These are phyloP conservation scores for Botrytis medusae DNA, from an alignment of 2,329 filamentous ascomycete species.

Conservation along the genomic window DNA sequence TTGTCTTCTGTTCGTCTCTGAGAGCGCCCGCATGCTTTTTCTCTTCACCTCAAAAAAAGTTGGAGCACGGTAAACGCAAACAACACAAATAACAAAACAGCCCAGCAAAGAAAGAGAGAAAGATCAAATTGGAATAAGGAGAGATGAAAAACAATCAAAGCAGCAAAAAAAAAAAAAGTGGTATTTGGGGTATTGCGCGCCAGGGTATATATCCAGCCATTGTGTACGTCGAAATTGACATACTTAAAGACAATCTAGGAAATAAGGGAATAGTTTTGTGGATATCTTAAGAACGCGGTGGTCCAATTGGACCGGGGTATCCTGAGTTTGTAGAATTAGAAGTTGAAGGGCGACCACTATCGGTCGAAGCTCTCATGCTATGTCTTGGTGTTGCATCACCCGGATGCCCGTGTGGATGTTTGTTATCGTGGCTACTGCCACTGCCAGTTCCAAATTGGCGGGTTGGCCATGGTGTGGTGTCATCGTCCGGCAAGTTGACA, in stretches of 20 bases:
- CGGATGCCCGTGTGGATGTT: slow-evolving; percentile 61
- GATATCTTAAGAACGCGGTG: slow-evolving; percentile 65
- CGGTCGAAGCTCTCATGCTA: slow-evolving; percentile 78
- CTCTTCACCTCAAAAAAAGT: slow-evolving; percentile 25
- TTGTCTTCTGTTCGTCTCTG: slow-evolving; percentile 24
- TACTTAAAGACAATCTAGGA: slow-evolving; percentile 33
- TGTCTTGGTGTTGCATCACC: slow-evolving; percentile 85
- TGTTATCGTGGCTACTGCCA: slow-evolving; percentile 55
- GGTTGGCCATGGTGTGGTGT: slow-evolving; percentile 60
- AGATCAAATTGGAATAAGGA: slow-evolving; percentile 23
- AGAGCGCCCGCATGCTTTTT: slow-evolving; percentile 31
- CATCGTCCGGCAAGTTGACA: slow-evolving; percentile 89
- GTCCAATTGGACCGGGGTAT: slow-evolving; percentile 90
- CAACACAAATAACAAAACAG: slow-evolving; percentile 6
- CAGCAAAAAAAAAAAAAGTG: slow-evolving; percentile 36
- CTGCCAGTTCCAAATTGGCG: slow-evolving; percentile 68
- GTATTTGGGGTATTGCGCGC: slow-evolving; percentile 41
- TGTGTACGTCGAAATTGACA: slow-evolving; percentile 31
- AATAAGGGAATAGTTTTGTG: slow-evolving; percentile 35
- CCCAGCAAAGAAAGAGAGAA: slow-evolving; percentile 22
- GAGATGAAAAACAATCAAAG: slow-evolving; percentile 31
- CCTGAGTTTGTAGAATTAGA: slow-evolving; percentile 94
- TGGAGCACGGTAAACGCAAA: slow-evolving; percentile 16
- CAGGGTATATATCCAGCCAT: slow-evolving; percentile 42
- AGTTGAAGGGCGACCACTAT: slow-evolving; percentile 89